Evolutionary conservation across 2,329 filamentous ascomycete species (phyloP).

Genomic region (Monilinia fructicola): DNA sequence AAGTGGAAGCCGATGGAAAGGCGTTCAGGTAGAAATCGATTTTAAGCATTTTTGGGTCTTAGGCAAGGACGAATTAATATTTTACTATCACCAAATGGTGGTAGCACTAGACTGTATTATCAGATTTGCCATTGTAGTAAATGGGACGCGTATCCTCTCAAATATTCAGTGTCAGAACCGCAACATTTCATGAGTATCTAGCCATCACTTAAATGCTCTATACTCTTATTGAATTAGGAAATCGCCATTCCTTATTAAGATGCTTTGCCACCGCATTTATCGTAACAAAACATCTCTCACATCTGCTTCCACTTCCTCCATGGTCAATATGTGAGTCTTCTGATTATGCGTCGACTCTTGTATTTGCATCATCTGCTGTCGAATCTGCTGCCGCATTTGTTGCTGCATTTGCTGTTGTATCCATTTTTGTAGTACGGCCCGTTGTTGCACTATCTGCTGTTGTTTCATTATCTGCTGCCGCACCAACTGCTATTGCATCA

Average conservation of each 20-base stretch:
- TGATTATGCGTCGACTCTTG: background rate
- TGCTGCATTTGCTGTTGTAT: background rate
- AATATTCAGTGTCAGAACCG: background rate
- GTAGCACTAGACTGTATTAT: slow-evolving; percentile 35
- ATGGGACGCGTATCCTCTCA: slow-evolving; percentile 10
- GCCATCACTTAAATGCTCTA: background rate
- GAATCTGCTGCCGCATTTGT: background rate
- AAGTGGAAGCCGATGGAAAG: slow-evolving; percentile 25
- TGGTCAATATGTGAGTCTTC: background rate
- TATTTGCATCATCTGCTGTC: background rate
- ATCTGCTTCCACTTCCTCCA: background rate
- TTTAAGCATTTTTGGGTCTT: slow-evolving; percentile 26
- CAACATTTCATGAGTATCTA: slow-evolving; percentile 3
- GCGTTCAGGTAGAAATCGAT: slow-evolving; percentile 33
- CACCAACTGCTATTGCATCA: background rate
- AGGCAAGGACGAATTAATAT: slow-evolving; percentile 26
- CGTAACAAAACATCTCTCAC: background rate
- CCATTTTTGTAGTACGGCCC: background rate
- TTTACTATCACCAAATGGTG: slow-evolving; percentile 21
- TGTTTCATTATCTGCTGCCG: background rate
- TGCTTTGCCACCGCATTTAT: background rate
- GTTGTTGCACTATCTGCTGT: background rate
- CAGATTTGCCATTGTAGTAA: slow-evolving; percentile 29
- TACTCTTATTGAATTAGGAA: slow-evolving; percentile 2
- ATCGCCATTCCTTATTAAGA: background rate